Evolutionary conservation across 208 protist species (phyloP), one percentile per base, ranked within the genome.

Genomic region (Wallacemonas sp.): DNA sequence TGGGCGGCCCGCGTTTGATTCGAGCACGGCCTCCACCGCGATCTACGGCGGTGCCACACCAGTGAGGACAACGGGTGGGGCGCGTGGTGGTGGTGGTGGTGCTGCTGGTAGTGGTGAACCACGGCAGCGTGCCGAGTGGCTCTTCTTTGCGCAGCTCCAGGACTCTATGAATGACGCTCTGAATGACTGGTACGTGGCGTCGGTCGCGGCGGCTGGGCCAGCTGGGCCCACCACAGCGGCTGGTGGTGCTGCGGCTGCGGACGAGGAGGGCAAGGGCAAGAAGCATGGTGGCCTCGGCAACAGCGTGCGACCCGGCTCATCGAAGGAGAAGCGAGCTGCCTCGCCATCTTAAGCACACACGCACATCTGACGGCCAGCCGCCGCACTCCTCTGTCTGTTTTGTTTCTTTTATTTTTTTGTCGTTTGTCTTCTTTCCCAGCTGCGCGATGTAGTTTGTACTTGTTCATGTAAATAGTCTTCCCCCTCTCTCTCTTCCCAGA

Each of bases 141-240:
- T 23, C 16, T 6, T 26, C 47, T 55, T 94, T 65, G 74, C 64
- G 17, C 72, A 65, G 48, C 66, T 76, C 29, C 87, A 94, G 69
- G 61, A 65, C 24, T 47, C 46, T 9, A 58, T 94, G 16, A 78
- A 72, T 30, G 60, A 65, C 9, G 61, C 78, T 11, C 75, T 94
- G 2, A 52, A 72, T 12, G 32, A 41, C 36, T 76, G 85, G 58
- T 21, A 61, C 32, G 21, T n/a, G n/a, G n/a, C n/a, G n/a, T n/a
- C 52, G 6, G 9, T 9, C 26, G 47, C 47, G 0, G 47, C 24
- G 47, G 0, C 47, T n/a, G 41, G 0, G 44, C 8, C 12, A 9
- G 44, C 19, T 6, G 19, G 6, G 17, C 12, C 44, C 44, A 21
- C 0, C 12, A 49, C 44, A 23, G 19, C 44, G 8, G 8, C 52